Evolutionary conservation across 441 rosid species (phyloP).

Genomic region (Syzygium syzygioides): DNA sequence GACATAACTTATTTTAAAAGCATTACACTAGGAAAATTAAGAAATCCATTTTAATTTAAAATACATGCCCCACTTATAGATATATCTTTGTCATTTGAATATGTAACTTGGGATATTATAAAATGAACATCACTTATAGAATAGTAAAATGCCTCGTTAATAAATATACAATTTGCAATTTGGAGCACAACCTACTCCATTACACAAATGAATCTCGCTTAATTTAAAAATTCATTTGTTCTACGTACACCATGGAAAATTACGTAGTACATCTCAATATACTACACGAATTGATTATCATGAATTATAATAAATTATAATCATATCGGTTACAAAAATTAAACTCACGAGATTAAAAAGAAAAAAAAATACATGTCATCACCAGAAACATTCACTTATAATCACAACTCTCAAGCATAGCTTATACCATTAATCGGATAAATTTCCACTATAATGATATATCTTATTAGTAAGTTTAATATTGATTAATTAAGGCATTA

Average conservation of each 20-base stretch:
- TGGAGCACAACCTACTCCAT: background rate
- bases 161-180: background rate
- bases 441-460: background rate
- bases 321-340: background rate
- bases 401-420: background rate
- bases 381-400: background rate
- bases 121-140: background rate
- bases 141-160: background rate
- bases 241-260: background rate
- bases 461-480: background rate
- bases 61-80: background rate
- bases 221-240: background rate
- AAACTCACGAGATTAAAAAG: background rate
- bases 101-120: background rate
- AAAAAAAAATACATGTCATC: too few species aligned
- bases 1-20: background rate
- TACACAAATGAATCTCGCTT: background rate
- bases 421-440: background rate
- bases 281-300: accelerated
- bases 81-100: background rate
- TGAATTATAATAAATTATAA: background rate
- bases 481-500: background rate
- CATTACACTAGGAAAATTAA: background rate
- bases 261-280: background rate
- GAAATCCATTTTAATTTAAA: background rate